Evolutionary conservation across 1,139 yeast genomes (phyloP).

Genomic region (Chernovozyma aurita): DNA sequence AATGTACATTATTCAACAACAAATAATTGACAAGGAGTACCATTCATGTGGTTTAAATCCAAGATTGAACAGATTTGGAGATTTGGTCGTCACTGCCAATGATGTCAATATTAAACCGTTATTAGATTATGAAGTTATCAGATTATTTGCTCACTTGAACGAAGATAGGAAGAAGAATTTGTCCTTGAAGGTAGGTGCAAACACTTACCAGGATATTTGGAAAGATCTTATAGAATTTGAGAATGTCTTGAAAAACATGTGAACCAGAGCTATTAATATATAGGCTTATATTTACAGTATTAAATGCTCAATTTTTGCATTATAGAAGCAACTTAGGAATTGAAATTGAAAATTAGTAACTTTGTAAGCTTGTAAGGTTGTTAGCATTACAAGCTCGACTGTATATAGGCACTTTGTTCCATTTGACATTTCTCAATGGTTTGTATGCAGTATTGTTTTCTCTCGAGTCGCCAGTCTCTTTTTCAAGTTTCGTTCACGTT

Average conservation of each 20-base stretch:
- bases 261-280: no score
- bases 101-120: slow-evolving; percentile 49
- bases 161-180: slow-evolving; percentile 53
- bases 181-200: slow-evolving; percentile 53
- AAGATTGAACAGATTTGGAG: slow-evolving; percentile 57
- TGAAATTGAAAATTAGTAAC: no score
- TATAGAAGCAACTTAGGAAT: no score
- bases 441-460: no score
- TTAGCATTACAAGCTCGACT: no score
- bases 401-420: no score
- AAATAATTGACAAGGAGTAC: slow-evolving; percentile 68
- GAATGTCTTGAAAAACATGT: slow-evolving; percentile 26
- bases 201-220: slow-evolving; percentile 57
- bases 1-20: slow-evolving; percentile 83
- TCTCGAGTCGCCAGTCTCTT: no score
- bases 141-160: slow-evolving; percentile 48
- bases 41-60: slow-evolving; percentile 84
- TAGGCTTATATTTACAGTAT: no score
- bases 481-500: no score
- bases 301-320: no score
- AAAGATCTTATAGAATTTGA: slow-evolving; percentile 59
- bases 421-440: no score
- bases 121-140: slow-evolving; percentile 56
- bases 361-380: no score
- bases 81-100: slow-evolving; percentile 31